Conservation (phyloP, 768 basidiomycete species). For the Auriculariales sp. region DNA sequence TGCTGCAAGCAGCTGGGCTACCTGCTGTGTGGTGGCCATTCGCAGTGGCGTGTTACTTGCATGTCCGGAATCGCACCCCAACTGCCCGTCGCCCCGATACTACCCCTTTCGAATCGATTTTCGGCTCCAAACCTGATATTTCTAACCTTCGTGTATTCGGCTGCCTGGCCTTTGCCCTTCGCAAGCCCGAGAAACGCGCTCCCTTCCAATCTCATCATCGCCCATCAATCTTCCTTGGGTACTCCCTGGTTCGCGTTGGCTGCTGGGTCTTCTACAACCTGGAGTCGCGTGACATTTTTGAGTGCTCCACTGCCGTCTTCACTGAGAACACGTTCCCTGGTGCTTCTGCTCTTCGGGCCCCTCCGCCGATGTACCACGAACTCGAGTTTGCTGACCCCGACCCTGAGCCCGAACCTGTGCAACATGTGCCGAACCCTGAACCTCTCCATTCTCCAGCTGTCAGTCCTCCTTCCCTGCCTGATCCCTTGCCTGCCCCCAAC, state of each 20-base stretch:
- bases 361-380: background rate
- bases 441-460: background rate
- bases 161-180: slow-evolving; percentile 8
- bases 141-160: slow-evolving; percentile 10
- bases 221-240: slow-evolving; percentile 25
- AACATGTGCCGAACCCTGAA: background rate
- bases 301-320: slow-evolving; percentile 17
- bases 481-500: too few species aligned
- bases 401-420: background rate
- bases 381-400: background rate
- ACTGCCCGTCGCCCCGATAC: background rate
- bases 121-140: slow-evolving; percentile 8
- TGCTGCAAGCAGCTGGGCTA: background rate
- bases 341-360: background rate
- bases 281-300: slow-evolving; percentile 13
- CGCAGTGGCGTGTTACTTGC: background rate
- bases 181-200: slow-evolving; percentile 3
- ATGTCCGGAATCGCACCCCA: slow-evolving; percentile 9
- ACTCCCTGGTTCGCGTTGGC: slow-evolving; percentile 17
- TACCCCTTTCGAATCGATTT: slow-evolving; percentile 9
- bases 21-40: background rate
- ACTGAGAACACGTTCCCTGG: slow-evolving; percentile 17
- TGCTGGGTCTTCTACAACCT: slow-evolving; percentile 22
- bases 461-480: background rate
- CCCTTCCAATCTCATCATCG: slow-evolving; percentile 14